Evolutionary conservation across 495 filamentous ascomycete species (phyloP), one percentile per base, ranked within the genome.

Genomic region (Penicillium bovifimosum): DNA sequence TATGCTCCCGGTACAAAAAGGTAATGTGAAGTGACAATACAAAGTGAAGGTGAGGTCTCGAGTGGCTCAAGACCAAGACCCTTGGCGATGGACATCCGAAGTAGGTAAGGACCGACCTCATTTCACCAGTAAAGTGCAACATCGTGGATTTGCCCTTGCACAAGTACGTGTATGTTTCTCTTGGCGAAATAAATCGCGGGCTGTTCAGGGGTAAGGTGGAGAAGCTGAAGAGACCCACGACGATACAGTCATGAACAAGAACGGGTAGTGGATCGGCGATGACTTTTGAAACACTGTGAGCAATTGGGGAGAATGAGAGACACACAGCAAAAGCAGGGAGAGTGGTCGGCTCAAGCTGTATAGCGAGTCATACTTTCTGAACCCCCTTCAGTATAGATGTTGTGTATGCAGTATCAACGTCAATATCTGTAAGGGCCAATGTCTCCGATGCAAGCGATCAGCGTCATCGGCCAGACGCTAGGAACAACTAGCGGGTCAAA

Each of bases 171-270:
- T 41, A 28, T 54, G 31, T 41, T 48, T 39, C 27, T 47, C 41
- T 52, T 60, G 51, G 49, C 47, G 54, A 44, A 58, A 58, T 51
- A 34, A 40, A 54, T 58, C 49, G 47, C 56, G 62, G 62, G 53
- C 47, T 58, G 48, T 54, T 66, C 63, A 66, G 63, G 63, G 63
- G 63, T 64, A 66, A 61, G 58, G 58, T 63, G 63, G 63, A 52
- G 36, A 18, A 18, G 26, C n/a, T 13, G 13, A 13, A 33, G 17
- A 18, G 56, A 53, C 39, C 51, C 56, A 56, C 53, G 28, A 43
- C 10, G 39, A 34, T 38, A 41, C 54, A n/a, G 31, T 56, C 28
- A 58, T 52, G 56, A 40, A 32, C 29, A 66, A 60, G 63, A 59
- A 64, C 60, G 52, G 53, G 57, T 53, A 54, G 57, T 59, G 58